phyloP scores from a whole-genome alignment of 495 filamentous ascomycete species.

The Podospora pseudocomata region DNA sequence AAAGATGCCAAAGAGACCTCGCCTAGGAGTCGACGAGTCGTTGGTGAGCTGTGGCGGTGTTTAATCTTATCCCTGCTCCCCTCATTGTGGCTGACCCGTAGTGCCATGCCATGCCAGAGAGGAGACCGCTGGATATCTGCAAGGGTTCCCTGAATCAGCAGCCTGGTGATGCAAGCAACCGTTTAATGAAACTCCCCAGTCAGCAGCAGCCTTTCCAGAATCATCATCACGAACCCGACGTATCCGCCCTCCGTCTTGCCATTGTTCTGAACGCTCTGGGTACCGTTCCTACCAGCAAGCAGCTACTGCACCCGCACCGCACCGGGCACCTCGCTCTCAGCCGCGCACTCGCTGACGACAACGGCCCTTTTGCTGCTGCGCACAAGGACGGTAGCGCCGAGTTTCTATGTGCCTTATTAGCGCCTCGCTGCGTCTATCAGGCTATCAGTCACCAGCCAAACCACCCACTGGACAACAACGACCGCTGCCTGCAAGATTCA shows the following conservation, averaged over 20 bases:
- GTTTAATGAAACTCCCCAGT: slow-evolving; percentile 12
- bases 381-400: not conserved
- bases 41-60: not conserved
- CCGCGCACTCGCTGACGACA: slow-evolving; percentile 1
- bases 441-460: not conserved
- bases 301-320: not conserved
- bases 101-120: not conserved
- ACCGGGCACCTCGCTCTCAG: not conserved
- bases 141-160: slow-evolving; percentile 10
- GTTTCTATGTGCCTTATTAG: not conserved
- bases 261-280: not conserved
- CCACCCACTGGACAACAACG: not conserved
- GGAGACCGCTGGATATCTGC: not conserved
- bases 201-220: slow-evolving; percentile 3
- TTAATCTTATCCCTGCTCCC: not conserved
- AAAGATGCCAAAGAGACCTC: not conserved
- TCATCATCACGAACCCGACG: slow-evolving; percentile 2
- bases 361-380: not conserved
- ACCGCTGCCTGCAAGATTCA: not conserved
- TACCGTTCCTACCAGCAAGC: not conserved
- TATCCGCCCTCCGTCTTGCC: slow-evolving; percentile 2
- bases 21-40: not conserved
- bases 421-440: not conserved
- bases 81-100: slow-evolving; percentile 3
- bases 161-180: slow-evolving; percentile 14